phyloP scores from a whole-genome alignment of 2,329 filamentous ascomycete species.

The Chalara sp. region DNA sequence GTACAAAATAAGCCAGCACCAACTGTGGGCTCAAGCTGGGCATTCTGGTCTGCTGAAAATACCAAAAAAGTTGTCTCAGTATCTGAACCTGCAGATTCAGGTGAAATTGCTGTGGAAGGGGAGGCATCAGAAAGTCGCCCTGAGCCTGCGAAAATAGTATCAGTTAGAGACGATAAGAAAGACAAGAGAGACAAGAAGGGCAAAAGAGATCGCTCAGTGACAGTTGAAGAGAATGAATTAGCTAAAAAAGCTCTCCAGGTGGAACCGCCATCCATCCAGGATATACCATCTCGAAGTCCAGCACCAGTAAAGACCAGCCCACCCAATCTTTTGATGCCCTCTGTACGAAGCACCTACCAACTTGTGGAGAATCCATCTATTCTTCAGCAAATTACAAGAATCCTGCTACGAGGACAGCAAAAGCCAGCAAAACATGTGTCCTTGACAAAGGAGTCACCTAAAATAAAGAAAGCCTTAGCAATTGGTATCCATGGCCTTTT shows the following conservation, averaged over 20 bases:
- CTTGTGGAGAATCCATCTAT: constrained; percentile 63
- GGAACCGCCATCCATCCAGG: constrained; percentile 13
- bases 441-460: constrained; percentile 59
- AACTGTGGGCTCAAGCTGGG: constrained; percentile 63
- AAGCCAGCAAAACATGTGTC: constrained; percentile 63
- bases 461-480: constrained; percentile 77
- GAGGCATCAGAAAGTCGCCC: constrained; percentile 48
- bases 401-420: constrained; percentile 50
- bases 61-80: constrained; percentile 18
- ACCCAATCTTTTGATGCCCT: constrained; percentile 62
- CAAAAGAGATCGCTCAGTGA: constrained; percentile 13
- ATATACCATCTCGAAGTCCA: constrained; percentile 12
- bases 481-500: constrained; percentile 96
- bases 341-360: constrained; percentile 61
- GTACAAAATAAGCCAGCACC: constrained; percentile 1
- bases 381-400: constrained; percentile 55
- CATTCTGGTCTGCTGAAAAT: constrained; percentile 61
- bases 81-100: constrained; percentile 8
- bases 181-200: constrained; percentile 17
- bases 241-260: constrained; percentile 2
- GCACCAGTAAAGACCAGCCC: constrained; percentile 27
- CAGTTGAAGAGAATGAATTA: constrained; percentile 17
- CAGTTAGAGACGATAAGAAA: constrained; percentile 16
- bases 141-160: constrained; percentile 17
- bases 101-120: constrained; percentile 50